Percentiles rank a stretch among this genome's conserved stretches.
Evolutionary conservation across 2,329 filamentous ascomycete genomes (phyloP).

Genomic region (Laburnicola sp.): DNA sequence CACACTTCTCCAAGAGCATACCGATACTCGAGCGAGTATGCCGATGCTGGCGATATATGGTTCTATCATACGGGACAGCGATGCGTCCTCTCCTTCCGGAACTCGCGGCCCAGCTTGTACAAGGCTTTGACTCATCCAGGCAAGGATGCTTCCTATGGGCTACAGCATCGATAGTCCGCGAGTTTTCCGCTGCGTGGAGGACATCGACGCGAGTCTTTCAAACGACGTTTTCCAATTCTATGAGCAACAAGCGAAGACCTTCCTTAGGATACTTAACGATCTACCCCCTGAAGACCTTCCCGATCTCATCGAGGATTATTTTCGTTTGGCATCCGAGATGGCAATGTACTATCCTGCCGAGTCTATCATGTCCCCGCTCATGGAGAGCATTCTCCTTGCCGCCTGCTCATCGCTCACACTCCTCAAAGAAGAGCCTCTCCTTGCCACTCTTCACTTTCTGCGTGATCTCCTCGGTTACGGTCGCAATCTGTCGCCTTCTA

Average conservation of each 20-base stretch:
- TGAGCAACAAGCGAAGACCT: conserved; percentile 86
- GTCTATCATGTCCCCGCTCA: conserved; percentile 76
- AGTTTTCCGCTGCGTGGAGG: conserved; percentile 88
- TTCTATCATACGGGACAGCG: conserved; percentile 89
- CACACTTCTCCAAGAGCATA: conserved; percentile 81
- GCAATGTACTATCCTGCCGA: conserved; percentile 89
- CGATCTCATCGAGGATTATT: conserved; percentile 91
- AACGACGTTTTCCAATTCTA: conserved; percentile 93
- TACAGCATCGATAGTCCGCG: conserved; percentile 88
- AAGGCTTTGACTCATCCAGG: conserved; percentile 79
- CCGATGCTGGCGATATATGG: conserved; percentile 94
- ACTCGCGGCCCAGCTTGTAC: conserved; percentile 85
- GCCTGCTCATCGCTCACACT: conserved; percentile 83
- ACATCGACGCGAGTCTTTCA: conserved; percentile 78
- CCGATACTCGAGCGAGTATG: conserved; percentile 94
- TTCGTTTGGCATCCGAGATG: conserved; percentile 87
- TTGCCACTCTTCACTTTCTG: conserved; percentile 88
- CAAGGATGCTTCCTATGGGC: conserved; percentile 99
- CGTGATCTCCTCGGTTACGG: conserved; percentile 90
- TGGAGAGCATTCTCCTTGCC: conserved; percentile 82
- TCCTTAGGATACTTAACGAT: conserved; percentile 86
- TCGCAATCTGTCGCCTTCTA: conserved; percentile 66
- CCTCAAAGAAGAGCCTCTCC: conserved; percentile 88
- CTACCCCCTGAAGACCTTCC: conserved; percentile 77
- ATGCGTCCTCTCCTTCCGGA: conserved; percentile 82